Base-by-base conservation (phyloP, 208 protist species). In the Trichomonas tenax region DNA sequence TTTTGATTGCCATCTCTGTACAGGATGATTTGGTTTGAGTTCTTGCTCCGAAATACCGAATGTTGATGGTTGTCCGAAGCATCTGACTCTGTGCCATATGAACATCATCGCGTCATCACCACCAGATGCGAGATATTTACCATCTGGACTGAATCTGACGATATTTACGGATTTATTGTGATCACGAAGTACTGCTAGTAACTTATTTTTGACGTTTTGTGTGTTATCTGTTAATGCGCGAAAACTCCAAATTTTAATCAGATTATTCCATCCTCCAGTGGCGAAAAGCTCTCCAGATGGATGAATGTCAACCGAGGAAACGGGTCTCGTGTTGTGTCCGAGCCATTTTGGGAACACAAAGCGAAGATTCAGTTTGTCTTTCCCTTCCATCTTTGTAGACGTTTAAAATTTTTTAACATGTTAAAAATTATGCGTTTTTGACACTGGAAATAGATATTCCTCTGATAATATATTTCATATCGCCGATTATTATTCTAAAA, bases 161-260 rank as follows among this genome's bases (percentile, higher is more conserved):
- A 41, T 48, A 44, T 93, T 93, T 0, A 93, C 44, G 34, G 86
- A 58, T 48, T 44, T 38, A 34, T 40, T 93, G 31, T 93, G 86
- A 93, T 93, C 86, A 38, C 44, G 86, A 58, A 93, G 86, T 51
- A 93, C 41, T 34, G 86, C 40, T 51, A 93, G 6, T 34, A 93
- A 26, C 38, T 93, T 93, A 34, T 34, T 44, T 38, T 93, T 93
- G 17, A 84, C 34, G 15, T 34, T 93, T 17, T 34, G 17, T 51
- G 40, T 38, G 11, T 10, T 8, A 17, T 93, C 44, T 34, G 44
- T 48, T 14, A 89, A 31, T 51, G 86, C 44, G 0, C n/a, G 8
- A 51, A 93, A 93, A 51, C 36, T 93, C 86, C 86, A 93, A 51
- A 93, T 93, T 93, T 93, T 93, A 17, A 48, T 31, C 34, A 48